These are phyloP conservation scores for Fusarium paranaense DNA, from an alignment of 2,329 filamentous ascomycete species.

Conservation along the genomic window DNA sequence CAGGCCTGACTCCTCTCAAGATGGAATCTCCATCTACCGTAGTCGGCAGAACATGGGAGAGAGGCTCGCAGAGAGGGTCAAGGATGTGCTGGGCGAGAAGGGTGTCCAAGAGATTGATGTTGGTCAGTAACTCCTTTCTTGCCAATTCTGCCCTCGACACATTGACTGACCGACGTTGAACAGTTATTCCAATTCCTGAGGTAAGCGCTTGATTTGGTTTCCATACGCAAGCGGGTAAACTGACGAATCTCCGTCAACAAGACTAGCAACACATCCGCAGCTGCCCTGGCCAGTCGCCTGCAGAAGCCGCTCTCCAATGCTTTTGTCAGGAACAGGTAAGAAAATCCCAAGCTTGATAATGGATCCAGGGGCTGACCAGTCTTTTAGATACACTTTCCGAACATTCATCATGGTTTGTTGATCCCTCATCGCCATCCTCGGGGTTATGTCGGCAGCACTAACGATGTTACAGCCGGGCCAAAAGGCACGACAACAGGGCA, in stretches of 20 bases:
- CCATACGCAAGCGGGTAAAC: not conserved
- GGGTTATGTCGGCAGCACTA: not conserved
- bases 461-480: constrained; percentile 56
- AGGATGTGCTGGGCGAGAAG: constrained; percentile 73
- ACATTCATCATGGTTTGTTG: constrained; percentile 69
- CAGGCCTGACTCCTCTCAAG: constrained; percentile 82
- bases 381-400: constrained; percentile 70
- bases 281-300: constrained; percentile 75
- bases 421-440: not conserved
- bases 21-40: constrained; percentile 87
- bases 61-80: constrained; percentile 80
- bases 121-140: constrained; percentile 39
- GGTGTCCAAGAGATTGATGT: constrained; percentile 81
- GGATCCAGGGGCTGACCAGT: not conserved
- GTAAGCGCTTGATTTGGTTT: constrained; percentile 20
- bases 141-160: not conserved
- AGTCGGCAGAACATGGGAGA: constrained; percentile 88
- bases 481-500: constrained; percentile 81
- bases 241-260: constrained; percentile 48
- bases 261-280: constrained; percentile 84
- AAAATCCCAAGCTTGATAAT: not conserved
- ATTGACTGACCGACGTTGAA: constrained; percentile 35
- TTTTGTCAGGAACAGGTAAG: constrained; percentile 90
- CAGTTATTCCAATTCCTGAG: constrained; percentile 78
- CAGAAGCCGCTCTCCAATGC: constrained; percentile 82